phyloP scores from a whole-genome alignment of 371 early-diverging fungal genomes.

The Gilbertella persicaria region DNA sequence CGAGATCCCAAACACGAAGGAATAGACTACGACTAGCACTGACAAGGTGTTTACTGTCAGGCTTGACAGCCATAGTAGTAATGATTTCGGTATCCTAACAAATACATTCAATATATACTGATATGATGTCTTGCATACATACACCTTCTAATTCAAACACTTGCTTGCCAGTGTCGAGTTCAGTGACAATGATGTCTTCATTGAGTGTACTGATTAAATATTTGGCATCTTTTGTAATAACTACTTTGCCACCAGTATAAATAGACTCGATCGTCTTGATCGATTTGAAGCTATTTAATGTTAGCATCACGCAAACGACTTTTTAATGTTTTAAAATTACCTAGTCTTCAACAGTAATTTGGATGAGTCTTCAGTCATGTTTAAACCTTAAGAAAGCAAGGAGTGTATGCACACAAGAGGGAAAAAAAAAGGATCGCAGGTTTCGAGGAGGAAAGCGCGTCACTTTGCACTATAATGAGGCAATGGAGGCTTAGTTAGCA shows the following conservation, averaged over 20 bases:
- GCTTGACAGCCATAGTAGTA: constrained; percentile 85
- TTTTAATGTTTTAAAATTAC: no score
- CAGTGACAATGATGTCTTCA: constrained; percentile 82
- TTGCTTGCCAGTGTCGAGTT: constrained; percentile 71
- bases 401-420: no score
- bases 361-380: constrained; percentile 16
- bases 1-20: constrained; percentile 79
- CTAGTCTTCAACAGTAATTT: constrained; percentile 27
- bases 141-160: constrained; percentile 71
- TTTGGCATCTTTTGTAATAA: constrained; percentile 68
- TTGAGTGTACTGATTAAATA: constrained; percentile 78
- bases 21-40: constrained; percentile 81
- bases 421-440: background rate
- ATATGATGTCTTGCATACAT: no score
- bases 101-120: no score
- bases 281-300: constrained; percentile 71
- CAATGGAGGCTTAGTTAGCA: no score
- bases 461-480: no score
- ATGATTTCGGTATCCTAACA: constrained; percentile 80
- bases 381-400: background rate
- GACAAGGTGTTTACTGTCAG: constrained; percentile 77
- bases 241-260: constrained; percentile 92
- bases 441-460: no score
- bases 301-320: no score
- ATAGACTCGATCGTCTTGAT: constrained; percentile 84